Percentiles rank a stretch among this genome's conserved stretches.
Conservation (phyloP, 495 filamentous ascomycete species). For the Podospora sp. region DNA sequence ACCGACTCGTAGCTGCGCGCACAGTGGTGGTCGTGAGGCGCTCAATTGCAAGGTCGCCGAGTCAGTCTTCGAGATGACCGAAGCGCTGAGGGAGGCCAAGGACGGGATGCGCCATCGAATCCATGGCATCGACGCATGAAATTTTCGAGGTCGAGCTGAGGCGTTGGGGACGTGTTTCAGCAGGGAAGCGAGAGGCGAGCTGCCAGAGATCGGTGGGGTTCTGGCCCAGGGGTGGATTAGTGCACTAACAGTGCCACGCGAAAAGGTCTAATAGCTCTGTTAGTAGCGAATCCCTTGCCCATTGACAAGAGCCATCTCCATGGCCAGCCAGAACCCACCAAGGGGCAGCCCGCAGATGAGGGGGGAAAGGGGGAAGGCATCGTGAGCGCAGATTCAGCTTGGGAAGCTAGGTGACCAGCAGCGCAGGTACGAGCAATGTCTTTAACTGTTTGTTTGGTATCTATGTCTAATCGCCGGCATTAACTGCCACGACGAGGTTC, state of each 20-base stretch:
- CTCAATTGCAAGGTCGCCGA: not conserved
- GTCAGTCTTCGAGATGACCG: not conserved
- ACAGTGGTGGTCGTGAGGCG: not conserved
- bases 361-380: no score
- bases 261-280: not conserved
- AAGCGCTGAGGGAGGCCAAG: not conserved
- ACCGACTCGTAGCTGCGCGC: not conserved
- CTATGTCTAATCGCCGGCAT: slow-evolving; percentile 20
- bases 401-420: not conserved
- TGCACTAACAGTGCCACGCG: not conserved
- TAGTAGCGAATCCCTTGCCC: not conserved
- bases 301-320: no score
- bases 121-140: slow-evolving; percentile 3
- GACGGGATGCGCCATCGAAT: not conserved
- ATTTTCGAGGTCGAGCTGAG: slow-evolving; percentile 1
- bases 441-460: slow-evolving; percentile 21
- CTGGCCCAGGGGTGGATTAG: not conserved
- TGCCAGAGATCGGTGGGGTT: not conserved
- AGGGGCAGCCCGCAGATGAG: no score
- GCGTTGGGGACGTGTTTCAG: not conserved
- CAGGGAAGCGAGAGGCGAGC: not conserved
- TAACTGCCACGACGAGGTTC: slow-evolving; percentile 4
- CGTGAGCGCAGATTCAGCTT: no score
- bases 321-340: no score
- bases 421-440: not conserved